Evolutionary conservation across 2,329 filamentous ascomycete genomes (phyloP).

Genomic region (Cryphonectria japonica): DNA sequence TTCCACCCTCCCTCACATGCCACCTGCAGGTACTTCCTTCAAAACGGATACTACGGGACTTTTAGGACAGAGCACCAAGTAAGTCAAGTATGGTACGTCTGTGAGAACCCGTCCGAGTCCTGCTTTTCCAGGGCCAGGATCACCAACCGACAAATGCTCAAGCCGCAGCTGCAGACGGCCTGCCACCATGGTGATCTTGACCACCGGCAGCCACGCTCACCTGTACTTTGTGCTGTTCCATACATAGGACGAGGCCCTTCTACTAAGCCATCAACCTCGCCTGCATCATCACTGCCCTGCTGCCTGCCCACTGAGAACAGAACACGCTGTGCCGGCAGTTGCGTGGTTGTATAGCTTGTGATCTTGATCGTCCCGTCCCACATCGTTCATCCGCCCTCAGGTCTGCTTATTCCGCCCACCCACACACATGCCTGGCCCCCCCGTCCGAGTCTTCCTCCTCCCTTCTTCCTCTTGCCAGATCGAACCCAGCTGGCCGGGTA

Average conservation of each 20-base stretch:
- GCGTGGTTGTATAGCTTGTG: background rate
- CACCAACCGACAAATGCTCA: background rate
- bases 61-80: background rate
- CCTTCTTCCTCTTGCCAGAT: background rate
- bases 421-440: background rate
- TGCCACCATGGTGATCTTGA: background rate
- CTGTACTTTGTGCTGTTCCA: background rate
- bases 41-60: background rate
- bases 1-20: background rate
- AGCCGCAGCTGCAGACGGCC: background rate
- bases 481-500: background rate
- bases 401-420: background rate
- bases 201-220: background rate
- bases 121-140: background rate
- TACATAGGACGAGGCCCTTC: background rate
- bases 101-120: background rate
- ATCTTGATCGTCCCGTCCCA: constrained; percentile 5
- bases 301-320: background rate
- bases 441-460: background rate
- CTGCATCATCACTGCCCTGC: background rate
- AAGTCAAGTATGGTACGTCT: background rate
- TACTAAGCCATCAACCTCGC: background rate
- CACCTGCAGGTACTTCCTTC: constrained; percentile 5
- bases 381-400: background rate
- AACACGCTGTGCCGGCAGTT: background rate